A percentile compares a stretch with the other conserved stretches of the same genome.
Evolutionary conservation across 345 rosid species (phyloP).

Genomic region (Euphorbia tirucalli): DNA sequence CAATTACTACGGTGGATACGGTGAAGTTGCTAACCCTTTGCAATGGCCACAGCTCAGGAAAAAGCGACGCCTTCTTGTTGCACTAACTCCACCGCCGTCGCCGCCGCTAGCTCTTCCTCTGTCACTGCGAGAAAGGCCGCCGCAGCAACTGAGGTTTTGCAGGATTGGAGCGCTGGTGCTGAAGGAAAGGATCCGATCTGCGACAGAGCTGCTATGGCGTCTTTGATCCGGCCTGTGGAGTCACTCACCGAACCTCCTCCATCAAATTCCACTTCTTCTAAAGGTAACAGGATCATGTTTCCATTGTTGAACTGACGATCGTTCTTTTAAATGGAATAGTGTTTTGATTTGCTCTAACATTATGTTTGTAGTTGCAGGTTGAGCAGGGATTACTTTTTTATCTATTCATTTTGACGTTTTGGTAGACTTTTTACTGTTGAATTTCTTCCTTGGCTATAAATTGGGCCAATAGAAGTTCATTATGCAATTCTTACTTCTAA

Average conservation of each 20-base stretch:
- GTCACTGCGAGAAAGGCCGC: constrained; percentile 1
- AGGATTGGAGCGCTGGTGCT: constrained; percentile 34
- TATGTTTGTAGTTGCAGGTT: not conserved
- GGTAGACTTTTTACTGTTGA: not conserved
- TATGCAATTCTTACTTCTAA: not conserved
- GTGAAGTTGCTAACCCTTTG: constrained; percentile 33
- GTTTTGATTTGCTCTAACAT: not conserved
- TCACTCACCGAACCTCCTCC: constrained; percentile 42
- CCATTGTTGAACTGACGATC: not conserved
- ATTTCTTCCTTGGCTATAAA: not conserved
- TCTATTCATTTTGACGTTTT: not conserved
- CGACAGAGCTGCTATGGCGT: constrained; percentile 28
- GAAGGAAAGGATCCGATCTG: constrained; percentile 30
- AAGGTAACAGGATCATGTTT: constrained; percentile 30
- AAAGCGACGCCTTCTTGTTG: constrained; percentile 30
- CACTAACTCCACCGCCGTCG: not conserved
- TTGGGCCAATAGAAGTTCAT: not conserved
- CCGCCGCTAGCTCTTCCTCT: not conserved
- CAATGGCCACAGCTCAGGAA: constrained; percentile 43
- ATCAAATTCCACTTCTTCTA: constrained; percentile 33
- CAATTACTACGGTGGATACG: constrained; percentile 26
- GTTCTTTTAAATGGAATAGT: not conserved
- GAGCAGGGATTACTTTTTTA: not conserved
- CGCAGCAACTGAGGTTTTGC: constrained; percentile 13
- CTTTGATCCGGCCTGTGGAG: constrained; percentile 51